phyloP scores from a whole-genome alignment of 169 alveolate species.

The Eimeria falciformis region DNA sequence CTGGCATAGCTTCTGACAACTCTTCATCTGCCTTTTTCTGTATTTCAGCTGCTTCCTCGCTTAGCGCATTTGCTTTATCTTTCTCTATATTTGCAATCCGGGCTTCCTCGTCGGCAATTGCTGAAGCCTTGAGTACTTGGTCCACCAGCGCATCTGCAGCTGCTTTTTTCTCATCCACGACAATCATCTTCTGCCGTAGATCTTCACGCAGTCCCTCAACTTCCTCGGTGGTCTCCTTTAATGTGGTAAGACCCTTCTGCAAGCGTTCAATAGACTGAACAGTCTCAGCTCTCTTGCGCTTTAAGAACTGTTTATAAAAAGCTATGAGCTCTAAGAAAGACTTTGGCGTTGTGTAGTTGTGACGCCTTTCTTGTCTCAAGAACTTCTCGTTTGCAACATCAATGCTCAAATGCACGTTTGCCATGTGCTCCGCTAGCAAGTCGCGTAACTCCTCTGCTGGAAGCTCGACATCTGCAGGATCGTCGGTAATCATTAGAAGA shows the following conservation, averaged over 20 bases:
- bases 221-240: slow-evolving; percentile 91
- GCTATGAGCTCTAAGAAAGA: slow-evolving; percentile 95
- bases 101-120: slow-evolving; percentile 94
- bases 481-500: neutral
- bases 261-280: slow-evolving; percentile 88
- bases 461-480: slow-evolving; percentile 52
- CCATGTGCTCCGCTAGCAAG: slow-evolving; percentile 93
- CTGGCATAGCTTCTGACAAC: slow-evolving; percentile 96
- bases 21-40: slow-evolving; percentile 94
- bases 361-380: slow-evolving; percentile 92
- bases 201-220: slow-evolving; percentile 94
- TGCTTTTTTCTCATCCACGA: slow-evolving; percentile 92
- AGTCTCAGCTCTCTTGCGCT: slow-evolving; percentile 90
- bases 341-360: slow-evolving; percentile 98
- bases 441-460: slow-evolving; percentile 89
- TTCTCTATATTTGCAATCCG: slow-evolving; percentile 93
- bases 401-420: slow-evolving; percentile 96
- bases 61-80: slow-evolving; percentile 89
- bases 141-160: slow-evolving; percentile 93
- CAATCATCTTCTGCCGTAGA: slow-evolving; percentile 92
- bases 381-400: slow-evolving; percentile 92
- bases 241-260: slow-evolving; percentile 92
- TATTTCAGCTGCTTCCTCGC: slow-evolving; percentile 92
- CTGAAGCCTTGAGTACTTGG: slow-evolving; percentile 94
- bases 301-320: slow-evolving; percentile 93